Evolutionary conservation across 2,329 filamentous ascomycete genomes (phyloP), one percentile per base, ranked within the genome.

Genomic region (Leptographium radiaticola): DNA sequence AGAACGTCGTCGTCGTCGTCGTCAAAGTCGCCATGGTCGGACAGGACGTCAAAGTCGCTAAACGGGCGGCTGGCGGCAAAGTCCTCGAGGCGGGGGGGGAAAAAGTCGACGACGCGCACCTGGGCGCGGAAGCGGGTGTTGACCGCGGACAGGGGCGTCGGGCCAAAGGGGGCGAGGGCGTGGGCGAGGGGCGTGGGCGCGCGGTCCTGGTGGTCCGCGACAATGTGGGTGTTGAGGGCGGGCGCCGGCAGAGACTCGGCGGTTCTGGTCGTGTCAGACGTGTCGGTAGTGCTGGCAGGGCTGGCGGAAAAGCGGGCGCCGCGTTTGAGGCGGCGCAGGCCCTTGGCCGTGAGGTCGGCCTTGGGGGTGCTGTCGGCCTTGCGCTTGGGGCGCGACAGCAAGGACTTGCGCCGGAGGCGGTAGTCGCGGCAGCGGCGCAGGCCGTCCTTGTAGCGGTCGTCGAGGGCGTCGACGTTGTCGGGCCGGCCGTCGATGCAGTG

Each of bases 31-130:
- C 72, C 66, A 51, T 60, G 61, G 54, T 74, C 75, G 0, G 75
- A 76, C 13, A 84, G 67, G 0, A 69, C 59, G 39, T 78, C 75
- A 50, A 69, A 76, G 33, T 82, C 75, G 20, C 66, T 68, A 3
- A 50, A 52, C 55, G 70, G 71, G 43, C 68, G 71, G 53, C 72
- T 71, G 34, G 66, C 67, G 4, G 85, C 73, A 64, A 96, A 96
- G 55, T 91, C 80, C 58, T 82, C 77, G 1, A 96, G 69, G 1
- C 74, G 73, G 2, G 74, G 68, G 0, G 91, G 91, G 55, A 76
- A 80, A 65, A 87, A 96, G 68, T 95, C 87, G 39, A 95, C 76
- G 2, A 95, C 83, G n/a, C 87, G 83, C 39, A 87, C 83, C 38
- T 76, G 74, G 25, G 80, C 72, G 48, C 81, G 79, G 64, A 89